Percentiles rank a stretch among this genome's conserved stretches.
phyloP scores from a whole-genome alignment of 768 basidiomycete genomes.

The Kwoniella sp. region DNA sequence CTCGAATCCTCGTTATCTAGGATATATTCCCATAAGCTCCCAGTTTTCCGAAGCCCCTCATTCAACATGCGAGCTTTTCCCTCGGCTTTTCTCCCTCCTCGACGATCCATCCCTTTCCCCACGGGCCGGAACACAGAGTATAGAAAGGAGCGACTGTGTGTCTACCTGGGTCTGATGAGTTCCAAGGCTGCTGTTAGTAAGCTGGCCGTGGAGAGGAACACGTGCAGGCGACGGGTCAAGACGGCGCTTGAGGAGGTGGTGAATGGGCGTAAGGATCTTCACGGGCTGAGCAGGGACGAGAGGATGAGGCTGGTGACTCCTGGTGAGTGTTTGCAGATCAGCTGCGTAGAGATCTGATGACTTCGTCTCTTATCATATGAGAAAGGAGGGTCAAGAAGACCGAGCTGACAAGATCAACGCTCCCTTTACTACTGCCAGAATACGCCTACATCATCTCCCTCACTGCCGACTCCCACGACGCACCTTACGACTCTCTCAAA shows the following conservation, averaged over 20 bases:
- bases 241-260: conserved; percentile 28
- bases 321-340: conserved; percentile 10
- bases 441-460: conserved; percentile 25
- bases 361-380: too few species aligned
- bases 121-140: neutral
- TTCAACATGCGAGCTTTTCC: conserved; percentile 25
- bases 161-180: conserved; percentile 21
- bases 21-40: conserved; percentile 11
- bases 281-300: neutral
- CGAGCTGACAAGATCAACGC: neutral
- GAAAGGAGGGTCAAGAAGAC: too few species aligned
- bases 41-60: conserved; percentile 8
- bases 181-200: conserved; percentile 32
- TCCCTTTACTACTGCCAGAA: too few species aligned
- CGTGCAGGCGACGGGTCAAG: conserved; percentile 22
- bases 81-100: conserved; percentile 1
- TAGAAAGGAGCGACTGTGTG: conserved; percentile 3
- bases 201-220: conserved; percentile 31
- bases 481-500: conserved; percentile 7
- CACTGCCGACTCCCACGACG: conserved; percentile 17
- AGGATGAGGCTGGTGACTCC: conserved; percentile 11
- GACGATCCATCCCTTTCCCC: conserved; percentile 22
- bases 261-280: conserved; percentile 5
- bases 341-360: neutral
- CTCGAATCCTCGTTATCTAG: conserved; percentile 16